Percentiles rank a stretch among this genome's conserved stretches.
Evolutionary conservation across 176 grass and related monocot species (phyloP).

Genomic region (Avena insularis): DNA sequence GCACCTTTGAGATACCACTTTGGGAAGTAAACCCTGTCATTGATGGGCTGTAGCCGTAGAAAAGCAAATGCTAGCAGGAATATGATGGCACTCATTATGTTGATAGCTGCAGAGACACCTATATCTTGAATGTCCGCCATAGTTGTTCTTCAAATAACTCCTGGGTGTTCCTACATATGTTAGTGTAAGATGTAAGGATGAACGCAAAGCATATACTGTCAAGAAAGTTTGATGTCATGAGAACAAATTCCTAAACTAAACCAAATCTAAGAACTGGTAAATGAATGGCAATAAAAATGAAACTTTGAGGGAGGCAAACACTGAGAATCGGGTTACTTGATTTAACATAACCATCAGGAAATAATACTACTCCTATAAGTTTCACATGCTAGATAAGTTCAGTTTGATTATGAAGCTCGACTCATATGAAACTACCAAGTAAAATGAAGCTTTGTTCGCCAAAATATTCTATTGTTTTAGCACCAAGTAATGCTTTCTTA

Average conservation of each 20-base stretch:
- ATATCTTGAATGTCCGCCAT: conserved; percentile 87
- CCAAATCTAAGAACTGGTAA: conserved; percentile 3
- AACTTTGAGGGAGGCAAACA: background rate
- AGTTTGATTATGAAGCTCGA: background rate
- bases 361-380: background rate
- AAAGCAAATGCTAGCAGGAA: conserved; percentile 95
- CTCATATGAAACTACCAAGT: background rate
- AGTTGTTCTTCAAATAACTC: conserved; percentile 44
- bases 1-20: conserved; percentile 99
- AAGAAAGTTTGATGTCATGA: conserved; percentile 20
- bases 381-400: conserved; percentile 21
- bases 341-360: background rate
- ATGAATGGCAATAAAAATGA: background rate
- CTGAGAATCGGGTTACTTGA: background rate
- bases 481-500: conserved; percentile 10
- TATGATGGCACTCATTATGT: conserved; percentile 69
- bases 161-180: conserved; percentile 17
- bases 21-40: conserved; percentile 99
- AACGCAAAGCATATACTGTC: conserved; percentile 30
- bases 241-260: conserved; percentile 28
- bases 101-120: conserved; percentile 83
- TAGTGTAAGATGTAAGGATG: conserved; percentile 40
- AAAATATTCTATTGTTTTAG: conserved; percentile 1
- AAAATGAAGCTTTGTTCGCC: background rate
- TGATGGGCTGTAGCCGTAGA: conserved; percentile 90